phyloP scores from a whole-genome alignment of 2,329 filamentous ascomycete genomes.

The Pyrenochaeta sp. region DNA sequence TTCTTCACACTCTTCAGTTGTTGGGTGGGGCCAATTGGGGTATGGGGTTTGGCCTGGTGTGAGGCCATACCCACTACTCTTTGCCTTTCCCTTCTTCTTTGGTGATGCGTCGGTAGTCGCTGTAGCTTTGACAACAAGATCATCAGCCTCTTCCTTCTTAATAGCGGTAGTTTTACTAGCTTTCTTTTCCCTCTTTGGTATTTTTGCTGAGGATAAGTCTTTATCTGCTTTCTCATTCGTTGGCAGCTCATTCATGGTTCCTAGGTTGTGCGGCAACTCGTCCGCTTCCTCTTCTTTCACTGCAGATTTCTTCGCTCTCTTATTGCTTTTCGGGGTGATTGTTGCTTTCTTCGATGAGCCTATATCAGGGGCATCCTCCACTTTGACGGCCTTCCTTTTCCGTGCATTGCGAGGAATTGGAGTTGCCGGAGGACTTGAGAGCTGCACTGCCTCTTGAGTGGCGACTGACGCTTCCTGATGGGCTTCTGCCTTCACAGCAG shows the following conservation, averaged over 20 bases:
- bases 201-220: constrained; percentile 16
- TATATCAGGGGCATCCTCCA: constrained; percentile 15
- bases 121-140: constrained; percentile 36
- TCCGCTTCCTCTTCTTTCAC: constrained; percentile 53
- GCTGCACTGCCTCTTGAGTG: constrained; percentile 44
- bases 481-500: constrained; percentile 25
- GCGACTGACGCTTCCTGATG: constrained; percentile 9
- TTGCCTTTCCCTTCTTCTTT: constrained; percentile 46
- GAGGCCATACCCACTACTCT: constrained; percentile 55
- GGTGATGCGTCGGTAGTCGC: constrained; percentile 38
- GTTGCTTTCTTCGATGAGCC: constrained; percentile 5
- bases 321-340: constrained; percentile 38
- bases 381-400: constrained; percentile 39
- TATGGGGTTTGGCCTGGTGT: constrained; percentile 68
- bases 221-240: constrained; percentile 13
- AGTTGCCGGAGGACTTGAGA: constrained; percentile 55
- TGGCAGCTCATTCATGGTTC: constrained; percentile 35
- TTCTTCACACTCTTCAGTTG: constrained; percentile 72
- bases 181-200: constrained; percentile 30
- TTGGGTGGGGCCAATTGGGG: constrained; percentile 72
- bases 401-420: constrained; percentile 40
- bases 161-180: constrained; percentile 17
- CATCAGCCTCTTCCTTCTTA: constrained; percentile 31
- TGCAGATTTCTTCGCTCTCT: constrained; percentile 47
- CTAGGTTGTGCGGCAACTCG: constrained; percentile 67